These are phyloP conservation scores for Aegilops speltoides DNA, from an alignment of 176 grass and related monocot genomes.

Conservation along the genomic window DNA sequence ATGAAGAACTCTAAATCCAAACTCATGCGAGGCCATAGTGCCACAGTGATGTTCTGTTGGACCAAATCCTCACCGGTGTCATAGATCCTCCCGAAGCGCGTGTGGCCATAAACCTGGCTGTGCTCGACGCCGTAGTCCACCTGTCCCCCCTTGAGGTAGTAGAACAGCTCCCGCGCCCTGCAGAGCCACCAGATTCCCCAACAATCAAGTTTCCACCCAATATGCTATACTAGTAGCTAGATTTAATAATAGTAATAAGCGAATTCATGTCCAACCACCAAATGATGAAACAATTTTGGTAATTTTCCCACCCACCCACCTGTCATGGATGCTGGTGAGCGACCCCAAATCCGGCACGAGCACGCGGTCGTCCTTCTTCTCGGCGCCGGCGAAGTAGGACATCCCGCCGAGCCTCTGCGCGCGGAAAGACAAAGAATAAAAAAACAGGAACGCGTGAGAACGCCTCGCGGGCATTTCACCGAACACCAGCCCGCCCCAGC, in stretches of 20 bases:
- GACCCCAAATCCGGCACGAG: slow-evolving; percentile 99
- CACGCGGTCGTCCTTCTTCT: slow-evolving; percentile 97
- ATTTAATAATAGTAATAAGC: not conserved
- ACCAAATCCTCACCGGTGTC: slow-evolving; percentile 46
- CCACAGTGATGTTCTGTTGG: not conserved
- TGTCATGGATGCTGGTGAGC: slow-evolving; percentile 95
- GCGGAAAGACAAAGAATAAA: not conserved
- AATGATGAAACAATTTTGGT: not conserved
- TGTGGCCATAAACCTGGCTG: slow-evolving; percentile 73
- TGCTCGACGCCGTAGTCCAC: slow-evolving; percentile 93
- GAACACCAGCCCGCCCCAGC: not conserved
- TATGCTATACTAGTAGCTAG: not conserved
- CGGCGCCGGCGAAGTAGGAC: slow-evolving; percentile 96
- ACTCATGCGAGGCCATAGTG: not conserved
- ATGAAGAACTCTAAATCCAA: not conserved
- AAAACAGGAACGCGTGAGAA: slow-evolving; percentile 2
- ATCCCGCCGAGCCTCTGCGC: slow-evolving; percentile 82
- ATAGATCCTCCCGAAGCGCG: slow-evolving; percentile 79
- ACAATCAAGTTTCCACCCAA: not conserved
- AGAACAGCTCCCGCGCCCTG: slow-evolving; percentile 97
- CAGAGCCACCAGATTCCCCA: slow-evolving; percentile 11
- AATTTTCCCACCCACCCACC: slow-evolving; percentile 35
- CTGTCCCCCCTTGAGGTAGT: slow-evolving; percentile 94
- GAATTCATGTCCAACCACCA: slow-evolving; percentile 11
- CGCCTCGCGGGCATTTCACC: slow-evolving; percentile 31